These are phyloP conservation scores for Marasmius tenuissimus DNA, from an alignment of 1,284 basidiomycete species.

Conservation along the genomic window DNA sequence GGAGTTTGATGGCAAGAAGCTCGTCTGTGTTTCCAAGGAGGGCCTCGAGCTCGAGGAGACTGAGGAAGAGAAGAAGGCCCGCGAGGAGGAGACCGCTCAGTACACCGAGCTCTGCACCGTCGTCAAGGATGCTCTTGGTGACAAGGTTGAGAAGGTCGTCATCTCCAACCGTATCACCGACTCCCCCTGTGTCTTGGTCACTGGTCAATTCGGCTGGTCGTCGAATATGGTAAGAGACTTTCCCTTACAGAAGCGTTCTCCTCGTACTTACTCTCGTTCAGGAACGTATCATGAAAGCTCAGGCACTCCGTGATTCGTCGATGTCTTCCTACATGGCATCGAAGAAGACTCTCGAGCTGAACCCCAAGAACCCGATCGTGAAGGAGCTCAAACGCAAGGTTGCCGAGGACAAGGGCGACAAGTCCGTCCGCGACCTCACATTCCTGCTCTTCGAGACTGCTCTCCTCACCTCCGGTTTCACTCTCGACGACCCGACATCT, in stretches of 20 bases:
- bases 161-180: conserved; percentile 97
- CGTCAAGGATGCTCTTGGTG: conserved; percentile 98
- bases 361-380: conserved; percentile 92
- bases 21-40: conserved; percentile 98
- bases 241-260: not conserved
- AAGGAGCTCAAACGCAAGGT: conserved; percentile 97
- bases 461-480: conserved; percentile 92
- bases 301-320: conserved; percentile 96
- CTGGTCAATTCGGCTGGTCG: conserved; percentile 99
- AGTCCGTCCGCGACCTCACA: conserved; percentile 95
- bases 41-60: conserved; percentile 99
- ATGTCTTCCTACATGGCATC: conserved; percentile 99
- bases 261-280: conserved; percentile 23
- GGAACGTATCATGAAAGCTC: conserved; percentile 99
- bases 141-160: conserved; percentile 99
- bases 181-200: conserved; percentile 96
- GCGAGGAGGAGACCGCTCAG: conserved; percentile 86
- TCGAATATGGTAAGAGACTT: conserved; percentile 84
- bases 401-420: conserved; percentile 96
- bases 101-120: conserved; percentile 91
- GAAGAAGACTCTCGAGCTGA: conserved; percentile 99
- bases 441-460: conserved; percentile 97
- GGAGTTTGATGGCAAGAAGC: conserved; percentile 99
- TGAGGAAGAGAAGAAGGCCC: conserved; percentile 92
- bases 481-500: conserved; percentile 92